Percentiles rank a stretch among this genome's conserved stretches.
These are phyloP conservation scores for Linnemannia zychae DNA, from an alignment of 192 early-diverging fungal species.

Conservation along the genomic window DNA sequence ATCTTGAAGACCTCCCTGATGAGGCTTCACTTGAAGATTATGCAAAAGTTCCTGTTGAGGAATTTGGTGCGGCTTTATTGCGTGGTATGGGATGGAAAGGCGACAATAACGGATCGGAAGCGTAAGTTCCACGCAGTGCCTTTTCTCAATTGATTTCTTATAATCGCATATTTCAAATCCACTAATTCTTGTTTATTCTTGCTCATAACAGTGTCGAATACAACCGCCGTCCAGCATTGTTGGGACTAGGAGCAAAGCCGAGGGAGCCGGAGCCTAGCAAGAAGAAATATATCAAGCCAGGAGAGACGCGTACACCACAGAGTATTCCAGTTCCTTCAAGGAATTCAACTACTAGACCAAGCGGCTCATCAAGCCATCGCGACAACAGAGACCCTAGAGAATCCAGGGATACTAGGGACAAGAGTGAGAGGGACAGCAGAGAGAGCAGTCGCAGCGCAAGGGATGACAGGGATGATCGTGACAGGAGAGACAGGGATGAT, in stretches of 20 bases:
- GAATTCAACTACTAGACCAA: constrained; percentile 17
- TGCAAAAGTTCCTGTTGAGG: constrained; percentile 86
- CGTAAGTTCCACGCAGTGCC: constrained; percentile 12
- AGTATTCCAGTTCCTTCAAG: constrained; percentile 29
- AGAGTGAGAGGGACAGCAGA: constrained; percentile 9
- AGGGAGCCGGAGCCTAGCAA: constrained; percentile 57
- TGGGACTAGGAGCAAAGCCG: constrained; percentile 90
- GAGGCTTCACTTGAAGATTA: constrained; percentile 81
- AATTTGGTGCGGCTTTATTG: constrained; percentile 89
- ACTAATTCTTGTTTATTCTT: not conserved
- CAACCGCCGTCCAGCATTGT: constrained; percentile 75
- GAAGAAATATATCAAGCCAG: constrained; percentile 61
- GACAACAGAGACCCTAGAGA: not conserved
- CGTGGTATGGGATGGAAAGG: constrained; percentile 94
- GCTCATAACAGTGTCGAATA: constrained; percentile 32
- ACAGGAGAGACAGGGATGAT: constrained; percentile 3
- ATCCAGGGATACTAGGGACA: constrained; percentile 26
- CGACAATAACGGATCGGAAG: constrained; percentile 58
- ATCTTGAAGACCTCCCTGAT: constrained; percentile 73
- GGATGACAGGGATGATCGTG: not conserved
- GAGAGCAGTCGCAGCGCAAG: not conserved
- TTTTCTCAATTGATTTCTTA: not conserved
- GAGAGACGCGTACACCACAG: constrained; percentile 47
- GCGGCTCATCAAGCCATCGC: not conserved
- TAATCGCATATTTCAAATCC: not conserved